Conservation (phyloP, 805 yeast species). For the Myxozyma kluyveri region DNA sequence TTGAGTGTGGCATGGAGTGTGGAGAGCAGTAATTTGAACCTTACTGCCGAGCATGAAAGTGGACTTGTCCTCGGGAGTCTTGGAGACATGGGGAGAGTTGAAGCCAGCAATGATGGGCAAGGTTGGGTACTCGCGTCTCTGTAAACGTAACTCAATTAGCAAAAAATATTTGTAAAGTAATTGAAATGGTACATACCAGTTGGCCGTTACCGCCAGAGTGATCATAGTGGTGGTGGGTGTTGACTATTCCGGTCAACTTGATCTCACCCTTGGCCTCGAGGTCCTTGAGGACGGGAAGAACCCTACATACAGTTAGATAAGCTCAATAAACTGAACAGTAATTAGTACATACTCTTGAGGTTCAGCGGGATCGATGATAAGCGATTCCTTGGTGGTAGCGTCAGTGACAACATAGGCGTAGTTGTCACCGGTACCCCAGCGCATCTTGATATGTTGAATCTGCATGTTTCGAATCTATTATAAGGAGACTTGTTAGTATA, state of each 20-base stretch:
- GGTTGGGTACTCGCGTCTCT: slow-evolving; percentile 40
- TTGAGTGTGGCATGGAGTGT: slow-evolving; percentile 97
- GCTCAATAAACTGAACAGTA: not conserved
- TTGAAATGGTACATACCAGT: slow-evolving; percentile 23
- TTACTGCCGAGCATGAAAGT: slow-evolving; percentile 60
- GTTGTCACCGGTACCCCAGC: slow-evolving; percentile 94
- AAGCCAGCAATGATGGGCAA: slow-evolving; percentile 79
- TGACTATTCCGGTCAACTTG: slow-evolving; percentile 72
- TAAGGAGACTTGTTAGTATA: not conserved
- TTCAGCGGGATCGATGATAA: slow-evolving; percentile 91
- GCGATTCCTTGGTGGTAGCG: slow-evolving; percentile 60
- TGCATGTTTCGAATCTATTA: slow-evolving; percentile 60
- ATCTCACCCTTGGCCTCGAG: slow-evolving; percentile 40
- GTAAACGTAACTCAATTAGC: too few relatives aligned
- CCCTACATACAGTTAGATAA: slow-evolving; percentile 27
- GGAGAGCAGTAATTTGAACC: slow-evolving; percentile 70
- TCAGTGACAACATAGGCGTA: slow-evolving; percentile 80
- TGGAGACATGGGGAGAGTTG: slow-evolving; percentile 69
- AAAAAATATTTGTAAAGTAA: too few relatives aligned
- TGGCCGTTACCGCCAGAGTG: slow-evolving; percentile 61
- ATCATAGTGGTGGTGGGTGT: slow-evolving; percentile 95
- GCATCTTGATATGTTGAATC: slow-evolving; percentile 77
- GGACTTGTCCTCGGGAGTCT: slow-evolving; percentile 66
- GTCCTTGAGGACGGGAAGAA: slow-evolving; percentile 46
- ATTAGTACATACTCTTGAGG: slow-evolving; percentile 54